Evolutionary conservation across 768 basidiomycete species (phyloP).

Genomic region (Infundibulicybe gibba): DNA sequence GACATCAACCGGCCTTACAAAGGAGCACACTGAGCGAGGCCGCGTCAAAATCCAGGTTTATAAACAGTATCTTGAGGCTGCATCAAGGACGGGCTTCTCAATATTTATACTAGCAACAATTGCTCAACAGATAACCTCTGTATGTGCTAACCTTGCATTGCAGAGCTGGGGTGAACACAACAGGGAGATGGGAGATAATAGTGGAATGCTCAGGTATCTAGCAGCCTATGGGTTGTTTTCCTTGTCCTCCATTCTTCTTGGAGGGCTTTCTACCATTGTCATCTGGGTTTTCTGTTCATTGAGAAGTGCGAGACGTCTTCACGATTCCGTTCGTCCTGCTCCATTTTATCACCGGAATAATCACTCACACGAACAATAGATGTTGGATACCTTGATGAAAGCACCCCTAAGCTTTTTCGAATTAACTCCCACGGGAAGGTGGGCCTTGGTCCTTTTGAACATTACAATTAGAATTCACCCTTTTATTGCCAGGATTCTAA

Average conservation of each 20-base stretch:
- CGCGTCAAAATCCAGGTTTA: slow-evolving; percentile 79
- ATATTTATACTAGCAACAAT: slow-evolving; percentile 57
- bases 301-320: slow-evolving; percentile 68
- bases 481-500: slow-evolving; percentile 58
- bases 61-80: slow-evolving; percentile 70
- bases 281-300: slow-evolving; percentile 80
- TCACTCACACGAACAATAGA: slow-evolving; percentile 34
- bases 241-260: slow-evolving; percentile 49
- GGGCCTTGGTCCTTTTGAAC: slow-evolving; percentile 9
- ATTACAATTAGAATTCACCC: neutral
- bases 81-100: slow-evolving; percentile 68
- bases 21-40: slow-evolving; percentile 79
- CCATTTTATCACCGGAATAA: neutral
- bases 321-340: slow-evolving; percentile 58
- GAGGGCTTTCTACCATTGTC: slow-evolving; percentile 53
- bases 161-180: slow-evolving; percentile 84
- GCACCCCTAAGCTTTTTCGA: slow-evolving; percentile 91
- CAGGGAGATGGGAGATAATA: slow-evolving; percentile 49
- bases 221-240: slow-evolving; percentile 68
- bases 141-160: slow-evolving; percentile 64
- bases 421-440: slow-evolving; percentile 82
- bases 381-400: slow-evolving; percentile 76
- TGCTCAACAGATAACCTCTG: slow-evolving; percentile 54
- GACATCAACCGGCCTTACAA: slow-evolving; percentile 44
- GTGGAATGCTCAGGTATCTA: slow-evolving; percentile 56